These are phyloP conservation scores for Heracleum sosnowskyi DNA, from an alignment of 129 eudicot genomes.

Conservation along the genomic window DNA sequence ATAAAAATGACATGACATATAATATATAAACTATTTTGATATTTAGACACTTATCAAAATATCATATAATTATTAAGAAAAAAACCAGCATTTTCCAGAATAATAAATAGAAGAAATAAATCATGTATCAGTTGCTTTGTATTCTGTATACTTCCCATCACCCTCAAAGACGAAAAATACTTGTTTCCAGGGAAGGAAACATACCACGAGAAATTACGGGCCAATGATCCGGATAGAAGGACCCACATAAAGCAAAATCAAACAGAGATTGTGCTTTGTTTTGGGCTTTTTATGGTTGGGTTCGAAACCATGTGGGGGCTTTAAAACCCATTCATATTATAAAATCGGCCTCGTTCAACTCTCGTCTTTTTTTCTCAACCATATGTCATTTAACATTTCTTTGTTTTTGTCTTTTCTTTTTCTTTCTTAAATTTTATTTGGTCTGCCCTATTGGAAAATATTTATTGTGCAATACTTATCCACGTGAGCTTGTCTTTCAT, in stretches of 20 bases:
- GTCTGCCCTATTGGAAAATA: not conserved
- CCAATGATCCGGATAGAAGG: not conserved
- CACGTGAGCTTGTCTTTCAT: constrained; percentile 3
- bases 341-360: not conserved
- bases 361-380: not conserved
- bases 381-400: not conserved
- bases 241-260: not conserved
- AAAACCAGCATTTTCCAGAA: no score
- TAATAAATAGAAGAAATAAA: no score
- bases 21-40: no score
- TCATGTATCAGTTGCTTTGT: no score
- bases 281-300: constrained; percentile 9
- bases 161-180: not conserved
- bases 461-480: not conserved
- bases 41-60: no score
- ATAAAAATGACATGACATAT: no score
- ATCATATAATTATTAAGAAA: no score
- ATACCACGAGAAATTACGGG: constrained; percentile 1
- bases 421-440: not conserved
- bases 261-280: not conserved
- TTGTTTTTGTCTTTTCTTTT: not conserved
- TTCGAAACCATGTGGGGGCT: not conserved
- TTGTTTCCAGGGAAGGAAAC: not conserved
- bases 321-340: not conserved
- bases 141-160: not conserved